A percentile compares a stretch with the other conserved stretches of the same genome.
These are phyloP conservation scores for Pleurozium schreberi DNA, from an alignment of 225 moss, liverwort and hornwort genomes.

Conservation along the genomic window DNA sequence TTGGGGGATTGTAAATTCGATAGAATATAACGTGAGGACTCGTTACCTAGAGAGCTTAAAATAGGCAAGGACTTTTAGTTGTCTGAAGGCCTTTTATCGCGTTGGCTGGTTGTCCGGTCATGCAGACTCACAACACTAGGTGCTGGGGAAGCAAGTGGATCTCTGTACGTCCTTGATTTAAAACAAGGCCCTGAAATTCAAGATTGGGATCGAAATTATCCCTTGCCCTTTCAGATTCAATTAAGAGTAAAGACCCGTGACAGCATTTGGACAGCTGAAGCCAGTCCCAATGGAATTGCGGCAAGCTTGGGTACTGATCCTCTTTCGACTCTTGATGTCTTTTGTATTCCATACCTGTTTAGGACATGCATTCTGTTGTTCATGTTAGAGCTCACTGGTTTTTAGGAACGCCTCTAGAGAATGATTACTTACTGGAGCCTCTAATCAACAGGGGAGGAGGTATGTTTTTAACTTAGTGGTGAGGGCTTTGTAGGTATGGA, in stretches of 20 bases:
- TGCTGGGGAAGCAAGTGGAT: conserved; percentile 56
- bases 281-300: conserved; percentile 46
- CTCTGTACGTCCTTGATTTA: conserved; percentile 42
- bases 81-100: not conserved
- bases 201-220: conserved; percentile 54
- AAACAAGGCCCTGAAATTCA: conserved; percentile 47
- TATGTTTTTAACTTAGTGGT: not conserved
- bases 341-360: not conserved
- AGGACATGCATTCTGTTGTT: not conserved
- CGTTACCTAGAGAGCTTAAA: not conserved
- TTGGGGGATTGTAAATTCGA: not conserved
- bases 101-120: not conserved
- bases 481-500: conserved; percentile 57
- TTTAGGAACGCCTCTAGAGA: not conserved
- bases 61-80: not conserved
- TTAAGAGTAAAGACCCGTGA: conserved; percentile 28
- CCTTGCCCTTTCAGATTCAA: conserved; percentile 54
- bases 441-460: not conserved
- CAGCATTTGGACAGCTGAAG: conserved; percentile 59
- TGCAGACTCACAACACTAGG: conserved; percentile 75
- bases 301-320: conserved; percentile 38
- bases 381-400: not conserved
- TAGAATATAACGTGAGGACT: not conserved
- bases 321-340: not conserved
- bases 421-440: not conserved